Percentiles rank a stretch among this genome's conserved stretches.
phyloP scores from a whole-genome alignment of 768 basidiomycete species.

The Lentinula sp. region DNA sequence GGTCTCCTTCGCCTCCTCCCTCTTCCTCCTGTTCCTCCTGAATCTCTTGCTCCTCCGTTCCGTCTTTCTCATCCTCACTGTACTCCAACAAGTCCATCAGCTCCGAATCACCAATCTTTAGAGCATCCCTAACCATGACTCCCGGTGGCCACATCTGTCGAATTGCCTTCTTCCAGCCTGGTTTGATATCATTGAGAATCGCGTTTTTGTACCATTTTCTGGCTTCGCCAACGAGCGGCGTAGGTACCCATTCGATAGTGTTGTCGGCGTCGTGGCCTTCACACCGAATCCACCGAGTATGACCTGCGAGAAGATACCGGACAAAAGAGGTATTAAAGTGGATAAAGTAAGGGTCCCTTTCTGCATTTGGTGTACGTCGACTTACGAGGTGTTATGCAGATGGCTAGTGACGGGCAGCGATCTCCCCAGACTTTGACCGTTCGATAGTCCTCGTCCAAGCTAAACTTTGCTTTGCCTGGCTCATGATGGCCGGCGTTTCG shows the following conservation, averaged over 20 bases:
- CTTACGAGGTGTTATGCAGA: neutral
- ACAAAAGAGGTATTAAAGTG: neutral
- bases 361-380: too few species aligned
- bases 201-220: neutral
- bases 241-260: neutral
- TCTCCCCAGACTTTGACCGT: neutral
- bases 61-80: neutral
- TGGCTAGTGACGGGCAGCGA: neutral
- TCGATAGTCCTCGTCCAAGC: neutral
- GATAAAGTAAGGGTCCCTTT: neutral
- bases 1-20: neutral
- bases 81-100: neutral
- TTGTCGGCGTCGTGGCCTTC: neutral
- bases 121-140: neutral
- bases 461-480: neutral
- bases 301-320: neutral
- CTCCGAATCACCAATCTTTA: neutral
- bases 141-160: neutral
- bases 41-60: slow-evolving; percentile 13
- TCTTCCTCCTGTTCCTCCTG: slow-evolving; percentile 21
- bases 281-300: neutral
- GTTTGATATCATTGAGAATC: neutral
- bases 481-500: neutral
- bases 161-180: neutral
- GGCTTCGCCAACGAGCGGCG: neutral